phyloP scores from a whole-genome alignment of 2,329 filamentous ascomycete genomes.

The Triangularia setosa region DNA sequence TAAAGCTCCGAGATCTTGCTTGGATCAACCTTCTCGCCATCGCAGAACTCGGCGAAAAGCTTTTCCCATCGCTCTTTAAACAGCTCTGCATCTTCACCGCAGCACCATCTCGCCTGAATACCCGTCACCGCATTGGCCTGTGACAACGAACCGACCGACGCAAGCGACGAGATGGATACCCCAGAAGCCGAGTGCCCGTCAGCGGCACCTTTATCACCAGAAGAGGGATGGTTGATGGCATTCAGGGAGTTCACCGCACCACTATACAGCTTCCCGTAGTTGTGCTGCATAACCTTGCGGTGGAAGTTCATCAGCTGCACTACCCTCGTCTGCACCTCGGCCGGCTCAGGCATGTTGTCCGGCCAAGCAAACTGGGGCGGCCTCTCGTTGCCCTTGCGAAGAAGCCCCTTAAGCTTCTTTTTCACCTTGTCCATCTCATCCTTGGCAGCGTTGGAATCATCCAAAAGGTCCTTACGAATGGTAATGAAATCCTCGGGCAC shows the following conservation, averaged over 20 bases:
- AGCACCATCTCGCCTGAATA: constrained; percentile 93
- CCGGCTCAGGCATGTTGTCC: constrained; percentile 88
- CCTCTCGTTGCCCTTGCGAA: constrained; percentile 88
- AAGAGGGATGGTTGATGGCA: constrained; percentile 47
- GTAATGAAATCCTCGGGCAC: constrained; percentile 81
- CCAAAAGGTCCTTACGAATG: constrained; percentile 88
- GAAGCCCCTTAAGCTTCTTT: constrained; percentile 92
- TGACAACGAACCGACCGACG: constrained; percentile 43
- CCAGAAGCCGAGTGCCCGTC: constrained; percentile 39
- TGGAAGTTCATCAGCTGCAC: constrained; percentile 98
- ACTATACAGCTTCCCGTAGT: constrained; percentile 75
- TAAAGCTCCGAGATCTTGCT: constrained; percentile 98
- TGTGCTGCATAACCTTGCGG: constrained; percentile 88
- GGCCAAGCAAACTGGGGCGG: constrained; percentile 99
- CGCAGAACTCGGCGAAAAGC: constrained; percentile 92
- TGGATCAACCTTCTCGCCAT: constrained; percentile 95
- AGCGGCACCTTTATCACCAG: constrained; percentile 38
- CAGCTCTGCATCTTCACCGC: constrained; percentile 87
- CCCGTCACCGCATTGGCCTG: constrained; percentile 60
- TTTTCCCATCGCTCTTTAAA: constrained; percentile 99
- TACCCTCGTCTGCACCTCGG: constrained; percentile 84
- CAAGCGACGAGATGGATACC: constrained; percentile 31
- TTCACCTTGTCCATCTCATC: constrained; percentile 99
- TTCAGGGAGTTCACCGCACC: constrained; percentile 61
- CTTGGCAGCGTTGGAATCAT: constrained; percentile 97